Conservation (phyloP, 139 green algal genomes). For the Chlamydomonas sp. region DNA sequence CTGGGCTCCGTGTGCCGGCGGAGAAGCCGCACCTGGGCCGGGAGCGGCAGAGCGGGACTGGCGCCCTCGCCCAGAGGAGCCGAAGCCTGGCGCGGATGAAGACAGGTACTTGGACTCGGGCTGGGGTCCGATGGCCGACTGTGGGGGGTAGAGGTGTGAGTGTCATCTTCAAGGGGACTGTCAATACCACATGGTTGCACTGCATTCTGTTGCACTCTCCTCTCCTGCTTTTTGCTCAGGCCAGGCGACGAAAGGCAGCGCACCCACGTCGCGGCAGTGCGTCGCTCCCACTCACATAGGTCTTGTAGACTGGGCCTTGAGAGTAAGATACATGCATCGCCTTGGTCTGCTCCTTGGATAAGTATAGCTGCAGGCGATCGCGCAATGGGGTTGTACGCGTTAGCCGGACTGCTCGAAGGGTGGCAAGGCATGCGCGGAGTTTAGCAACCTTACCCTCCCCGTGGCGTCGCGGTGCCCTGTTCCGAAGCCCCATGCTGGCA, state of each 20-base stretch:
- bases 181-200: no score
- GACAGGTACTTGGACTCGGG: conserved; percentile 53
- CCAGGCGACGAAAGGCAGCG: no score
- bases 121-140: conserved; percentile 54
- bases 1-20: no score
- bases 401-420: not conserved
- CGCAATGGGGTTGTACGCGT: not conserved
- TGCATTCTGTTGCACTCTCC: no score
- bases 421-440: not conserved
- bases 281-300: conserved; percentile 20
- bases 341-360: conserved; percentile 55
- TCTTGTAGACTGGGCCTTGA: conserved; percentile 61
- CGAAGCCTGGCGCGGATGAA: conserved; percentile 47
- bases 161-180: no score
- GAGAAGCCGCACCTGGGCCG: conserved; percentile 39
- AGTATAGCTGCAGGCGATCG: conserved; percentile 42
- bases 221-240: no score
- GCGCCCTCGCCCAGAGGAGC: conserved; percentile 37
- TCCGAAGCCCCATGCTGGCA: conserved; percentile 48
- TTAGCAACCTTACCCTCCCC: conserved; percentile 11
- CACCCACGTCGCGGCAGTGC: no score
- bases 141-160: not conserved
- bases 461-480: conserved; percentile 37
- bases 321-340: conserved; percentile 49
- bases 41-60: conserved; percentile 18